Base-by-base conservation (phyloP, 1,139 yeast genomes). In the Pichia sp. region DNA sequence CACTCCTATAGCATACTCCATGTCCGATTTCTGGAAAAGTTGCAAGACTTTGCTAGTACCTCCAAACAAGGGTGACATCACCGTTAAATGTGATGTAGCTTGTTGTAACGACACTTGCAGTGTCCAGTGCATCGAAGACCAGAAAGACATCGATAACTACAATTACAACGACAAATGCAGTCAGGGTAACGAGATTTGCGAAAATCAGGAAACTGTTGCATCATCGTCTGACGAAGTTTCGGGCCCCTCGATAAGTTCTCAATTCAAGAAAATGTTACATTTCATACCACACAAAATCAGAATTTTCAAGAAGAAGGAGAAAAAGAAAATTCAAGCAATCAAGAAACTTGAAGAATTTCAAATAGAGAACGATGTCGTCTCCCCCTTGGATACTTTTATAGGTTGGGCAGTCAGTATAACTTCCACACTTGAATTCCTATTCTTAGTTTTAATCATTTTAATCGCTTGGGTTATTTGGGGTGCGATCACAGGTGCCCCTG, bases 401-500 rank as follows among this genome's bases (percentile, higher is more conserved):
- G 40, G 38, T 5, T 36, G 34, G 18, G 45, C 49, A 4, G 52
- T 49, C 9, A 38, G 40, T 23, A 40, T 45, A 25, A 62, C 65
- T 2, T 67, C 67, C 31, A 47, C 63, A 2, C 52, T 54, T 35
- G 32, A 46, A 22, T 49, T 58, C 22, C 59, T 63, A 39, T 35
- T 45, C 21, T 12, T 53, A 1, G 52, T 57, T 51, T 54, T 61
- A 55, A 24, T 44, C 3, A 47, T 59, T 21, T 34, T 64, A 14
- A 46, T 59, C 15, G 51, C 51, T 15, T 65, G 69, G 69, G 50
- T 54, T 11, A 31, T 47, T 12, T 31, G 59, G 21, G 69, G 69
- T 34, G 49, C 52, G 14, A 49, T 59, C 6, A 56, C 52, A 18
- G 47, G 51, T 17, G 66, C 57, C 1, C 57, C 64, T 4, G 52